Conservation (phyloP, 495 filamentous ascomycete genomes). For the Penicillium argentinense region DNA sequence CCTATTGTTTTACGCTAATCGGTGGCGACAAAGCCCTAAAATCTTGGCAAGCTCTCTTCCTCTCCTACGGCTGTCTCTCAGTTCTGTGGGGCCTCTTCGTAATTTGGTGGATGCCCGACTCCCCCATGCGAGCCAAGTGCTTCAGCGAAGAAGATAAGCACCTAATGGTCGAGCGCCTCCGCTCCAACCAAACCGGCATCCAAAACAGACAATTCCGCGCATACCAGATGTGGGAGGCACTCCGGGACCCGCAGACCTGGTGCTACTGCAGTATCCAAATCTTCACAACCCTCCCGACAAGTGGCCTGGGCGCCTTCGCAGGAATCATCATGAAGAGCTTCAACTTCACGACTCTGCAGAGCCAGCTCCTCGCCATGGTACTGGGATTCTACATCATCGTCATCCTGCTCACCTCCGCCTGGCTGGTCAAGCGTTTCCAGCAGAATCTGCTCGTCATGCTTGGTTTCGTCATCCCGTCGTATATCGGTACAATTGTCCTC, state of each 20-base stretch:
- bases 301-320: conserved; percentile 65
- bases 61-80: conserved; percentile 55
- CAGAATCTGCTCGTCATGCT: conserved; percentile 68
- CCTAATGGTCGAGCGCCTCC: conserved; percentile 49
- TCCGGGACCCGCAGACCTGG: conserved; percentile 45
- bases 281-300: conserved; percentile 66
- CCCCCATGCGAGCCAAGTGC: conserved; percentile 49
- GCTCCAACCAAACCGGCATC: conserved; percentile 54
- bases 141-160: conserved; percentile 51
- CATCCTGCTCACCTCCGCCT: conserved; percentile 61
- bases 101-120: conserved; percentile 48
- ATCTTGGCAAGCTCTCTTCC: conserved; percentile 61
- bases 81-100: conserved; percentile 52
- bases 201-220: conserved; percentile 51
- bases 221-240: conserved; percentile 45
- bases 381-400: conserved; percentile 64
- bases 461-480: conserved; percentile 61
- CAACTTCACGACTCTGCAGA: conserved; percentile 42
- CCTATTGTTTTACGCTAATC: conserved; percentile 60
- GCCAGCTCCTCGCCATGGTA: conserved; percentile 61
- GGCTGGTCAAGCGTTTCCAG: conserved; percentile 59
- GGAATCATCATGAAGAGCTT: conserved; percentile 57
- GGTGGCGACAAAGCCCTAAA: conserved; percentile 38
- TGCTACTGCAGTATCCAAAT: conserved; percentile 56
- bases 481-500: conserved; percentile 63